Evolutionary conservation across 129 eudicot genomes (phyloP).

Genomic region (Silybum marianum): DNA sequence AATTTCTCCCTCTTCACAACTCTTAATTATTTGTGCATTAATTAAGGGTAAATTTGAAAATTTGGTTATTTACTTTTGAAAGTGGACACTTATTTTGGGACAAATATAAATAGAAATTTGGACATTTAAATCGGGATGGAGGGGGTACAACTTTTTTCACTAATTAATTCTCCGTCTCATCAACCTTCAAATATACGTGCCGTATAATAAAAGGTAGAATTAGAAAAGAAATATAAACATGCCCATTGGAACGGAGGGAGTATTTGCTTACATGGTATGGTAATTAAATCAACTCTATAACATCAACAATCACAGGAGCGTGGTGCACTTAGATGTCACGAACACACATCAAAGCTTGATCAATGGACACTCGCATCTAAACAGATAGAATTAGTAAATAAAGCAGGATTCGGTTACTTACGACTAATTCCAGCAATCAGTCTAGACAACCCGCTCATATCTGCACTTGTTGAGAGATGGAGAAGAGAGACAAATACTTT

Average conservation of each 20-base stretch:
- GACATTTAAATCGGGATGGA: too few relatives aligned
- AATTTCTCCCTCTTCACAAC: too few relatives aligned
- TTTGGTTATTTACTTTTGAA: too few relatives aligned
- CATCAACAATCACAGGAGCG: conserved; percentile 62
- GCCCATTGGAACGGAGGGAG: neutral
- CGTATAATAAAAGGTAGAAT: neutral
- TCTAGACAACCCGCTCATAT: conserved; percentile 93
- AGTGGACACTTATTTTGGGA: too few relatives aligned
- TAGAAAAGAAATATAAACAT: neutral
- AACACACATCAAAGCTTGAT: conserved; percentile 97
- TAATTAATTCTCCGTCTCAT: neutral
- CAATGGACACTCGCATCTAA: conserved; percentile 79
- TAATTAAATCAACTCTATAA: neutral
- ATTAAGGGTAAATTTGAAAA: too few relatives aligned
- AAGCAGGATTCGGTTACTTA: conserved; percentile 85
- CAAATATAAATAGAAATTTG: too few relatives aligned
- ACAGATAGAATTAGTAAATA: conserved; percentile 77
- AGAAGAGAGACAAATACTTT: conserved; percentile 93
- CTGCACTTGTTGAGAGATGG: conserved; percentile 96
- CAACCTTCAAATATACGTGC: neutral
- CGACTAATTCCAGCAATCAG: conserved; percentile 89
- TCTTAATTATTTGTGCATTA: too few relatives aligned
- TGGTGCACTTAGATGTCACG: conserved; percentile 96
- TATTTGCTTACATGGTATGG: neutral
- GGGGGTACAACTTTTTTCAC: too few relatives aligned